Evolutionary conservation across 768 basidiomycete genomes (phyloP).

Genomic region (Pulveroboletus sp.): DNA sequence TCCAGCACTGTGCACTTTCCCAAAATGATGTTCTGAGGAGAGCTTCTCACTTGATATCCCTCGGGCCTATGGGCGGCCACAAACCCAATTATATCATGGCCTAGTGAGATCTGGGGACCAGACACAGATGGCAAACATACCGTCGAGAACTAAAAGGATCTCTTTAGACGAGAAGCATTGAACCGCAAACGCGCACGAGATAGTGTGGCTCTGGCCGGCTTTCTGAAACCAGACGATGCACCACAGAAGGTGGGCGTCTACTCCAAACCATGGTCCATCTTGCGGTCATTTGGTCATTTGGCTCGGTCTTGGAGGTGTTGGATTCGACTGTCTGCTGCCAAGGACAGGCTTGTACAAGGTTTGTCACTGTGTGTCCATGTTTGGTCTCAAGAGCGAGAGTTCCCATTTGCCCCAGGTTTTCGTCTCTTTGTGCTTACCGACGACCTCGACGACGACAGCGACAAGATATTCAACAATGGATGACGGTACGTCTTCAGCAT

Average conservation of each 20-base stretch:
- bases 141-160: background rate
- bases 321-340: no score
- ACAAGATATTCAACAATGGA: conserved; percentile 41
- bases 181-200: background rate
- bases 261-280: background rate
- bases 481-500: conserved; percentile 83
- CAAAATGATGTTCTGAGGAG: background rate
- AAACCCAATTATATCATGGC: background rate
- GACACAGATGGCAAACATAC: background rate
- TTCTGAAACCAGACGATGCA: no score
- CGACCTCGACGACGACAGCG: conserved; percentile 16
- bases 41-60: background rate
- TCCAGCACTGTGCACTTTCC: no score
- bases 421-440: background rate
- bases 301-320: background rate
- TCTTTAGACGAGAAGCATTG: background rate
- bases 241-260: background rate
- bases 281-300: no score
- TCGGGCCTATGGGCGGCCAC: background rate
- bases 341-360: background rate
- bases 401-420: background rate
- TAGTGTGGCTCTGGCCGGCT: background rate
- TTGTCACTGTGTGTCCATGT: conserved; percentile 18
- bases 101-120: no score
- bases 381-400: conserved; percentile 8